Percentiles rank a stretch among this genome's conserved stretches.
Evolutionary conservation across 495 filamentous ascomycete species (phyloP).

Genomic region (Neurospora tetraspora): DNA sequence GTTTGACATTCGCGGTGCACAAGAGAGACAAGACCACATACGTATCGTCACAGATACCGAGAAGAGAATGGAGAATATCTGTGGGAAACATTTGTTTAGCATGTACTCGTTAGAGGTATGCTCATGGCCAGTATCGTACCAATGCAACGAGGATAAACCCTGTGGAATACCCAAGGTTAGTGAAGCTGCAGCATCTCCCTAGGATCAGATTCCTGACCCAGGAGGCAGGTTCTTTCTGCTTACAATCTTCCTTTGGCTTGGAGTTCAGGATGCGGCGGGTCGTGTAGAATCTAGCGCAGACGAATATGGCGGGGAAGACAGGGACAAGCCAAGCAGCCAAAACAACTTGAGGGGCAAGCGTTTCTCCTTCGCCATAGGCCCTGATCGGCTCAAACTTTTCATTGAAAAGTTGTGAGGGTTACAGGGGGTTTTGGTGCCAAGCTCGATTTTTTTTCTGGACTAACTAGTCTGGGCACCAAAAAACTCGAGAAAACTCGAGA

Average conservation of each 20-base stretch:
- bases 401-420: too few species aligned
- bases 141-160: constrained; percentile 7
- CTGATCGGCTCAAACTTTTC: too few species aligned
- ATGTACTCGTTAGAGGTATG: not conserved
- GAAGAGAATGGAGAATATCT: constrained; percentile 1
- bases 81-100: not conserved
- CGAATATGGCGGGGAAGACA: constrained; percentile 9
- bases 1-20: not conserved
- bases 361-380: not conserved
- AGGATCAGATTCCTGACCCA: not conserved
- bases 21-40: not conserved
- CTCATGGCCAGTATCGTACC: not conserved
- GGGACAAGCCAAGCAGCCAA: constrained; percentile 8
- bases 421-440: too few species aligned
- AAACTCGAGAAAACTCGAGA: too few species aligned
- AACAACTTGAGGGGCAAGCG: constrained; percentile 3
- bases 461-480: too few species aligned
- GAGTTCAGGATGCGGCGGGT: constrained; percentile 8
- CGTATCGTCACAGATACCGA: constrained; percentile 2
- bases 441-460: too few species aligned
- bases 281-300: constrained; percentile 16
- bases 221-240: not conserved
- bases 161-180: not conserved
- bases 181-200: not conserved
- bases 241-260: constrained; percentile 16